phyloP scores from a whole-genome alignment of 1,284 basidiomycete species.

The Schizophyllum commune region DNA sequence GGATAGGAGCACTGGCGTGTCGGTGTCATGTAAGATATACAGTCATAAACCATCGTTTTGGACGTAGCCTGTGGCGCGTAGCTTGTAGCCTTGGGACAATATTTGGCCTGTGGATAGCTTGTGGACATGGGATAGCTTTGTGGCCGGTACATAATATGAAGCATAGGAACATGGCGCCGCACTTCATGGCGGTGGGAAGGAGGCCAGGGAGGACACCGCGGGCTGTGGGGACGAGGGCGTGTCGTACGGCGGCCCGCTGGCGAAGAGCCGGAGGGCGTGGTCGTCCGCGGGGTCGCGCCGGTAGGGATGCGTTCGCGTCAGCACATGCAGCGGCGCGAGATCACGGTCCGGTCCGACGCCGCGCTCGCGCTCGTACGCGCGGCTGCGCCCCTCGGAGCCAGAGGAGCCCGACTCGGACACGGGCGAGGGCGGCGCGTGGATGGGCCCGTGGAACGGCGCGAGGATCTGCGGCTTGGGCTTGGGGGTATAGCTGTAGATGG shows the following conservation, averaged over 20 bases:
- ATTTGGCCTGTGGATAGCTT: too few species aligned
- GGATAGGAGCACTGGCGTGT: neutral
- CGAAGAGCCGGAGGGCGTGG: conserved; percentile 43
- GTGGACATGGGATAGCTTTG: too few species aligned
- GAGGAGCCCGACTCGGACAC: conserved; percentile 5
- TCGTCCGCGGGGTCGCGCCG: conserved; percentile 59
- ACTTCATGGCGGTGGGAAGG: neutral
- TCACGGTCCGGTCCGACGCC: conserved; percentile 27
- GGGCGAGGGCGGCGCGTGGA: conserved; percentile 17
- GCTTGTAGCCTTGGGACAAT: too few species aligned
- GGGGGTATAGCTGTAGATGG: conserved; percentile 11
- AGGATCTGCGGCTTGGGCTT: neutral
- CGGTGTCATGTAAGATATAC: neutral
- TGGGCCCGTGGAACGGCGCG: conserved; percentile 16
- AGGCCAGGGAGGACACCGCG: neutral
- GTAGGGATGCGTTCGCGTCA: conserved; percentile 49
- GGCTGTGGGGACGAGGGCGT: neutral
- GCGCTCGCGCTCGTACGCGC: conserved; percentile 14
- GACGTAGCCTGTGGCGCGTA: too few species aligned
- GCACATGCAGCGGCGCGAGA: conserved; percentile 48
- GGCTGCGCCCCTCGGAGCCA: conserved; percentile 8
- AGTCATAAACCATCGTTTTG: too few species aligned
- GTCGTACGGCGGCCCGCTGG: neutral
- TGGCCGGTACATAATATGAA: too few species aligned
- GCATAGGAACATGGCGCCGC: too few species aligned